Evolutionary conservation across 192 early-diverging fungal species (phyloP), one percentile per base, ranked within the genome.

Genomic region (Coemansia asiatica): DNA sequence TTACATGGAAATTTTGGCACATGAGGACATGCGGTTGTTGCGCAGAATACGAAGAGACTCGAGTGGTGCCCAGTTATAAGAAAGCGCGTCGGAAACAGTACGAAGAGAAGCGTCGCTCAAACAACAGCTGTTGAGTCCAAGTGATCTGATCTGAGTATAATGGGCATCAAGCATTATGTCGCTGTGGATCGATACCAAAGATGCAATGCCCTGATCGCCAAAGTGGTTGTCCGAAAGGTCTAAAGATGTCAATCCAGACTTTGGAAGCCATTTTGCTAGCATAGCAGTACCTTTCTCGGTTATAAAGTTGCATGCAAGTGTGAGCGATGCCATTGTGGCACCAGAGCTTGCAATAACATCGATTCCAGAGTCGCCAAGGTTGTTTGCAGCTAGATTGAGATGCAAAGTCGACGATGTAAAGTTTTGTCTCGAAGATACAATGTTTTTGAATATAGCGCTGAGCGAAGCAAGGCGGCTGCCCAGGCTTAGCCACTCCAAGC

Each of bases 211-310:
- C 56, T 81, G 79, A 26, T 81, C 79, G 21, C 79, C 79, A 69
- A 81, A 81, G 49, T 81, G 68, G 56, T 81, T 81, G 60, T 81
- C 79, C 4, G 73, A 75, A 29, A 81, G 61, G 36, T 81, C 79
- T 26, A 81, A 50, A 0, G 58, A 44, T 12, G 48, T 40, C 49
- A 81, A 19, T 3, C 71, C 69, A 5, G 73, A 75, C 6, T 26
- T 28, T 0, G 72, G 78, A 36, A 81, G 72, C 78, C 78, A 81
- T 36, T 69, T 67, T 31, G 78, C 78, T 12, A 81, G 59, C 36
- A 63, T 61, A 0, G 65, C 56, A 0, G 72, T 69, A 25, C 78
- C 78, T 7, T 72, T 72, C 58, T 81, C 78, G 0, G 78, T 81
- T 28, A 81, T 75, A 57, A 81, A 81, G 50, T 81, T 81, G 49